Evolutionary conservation across 2,329 filamentous ascomycete species (phyloP), one percentile per base, ranked within the genome.

Genomic region (Aspergillus chevalieri): DNA sequence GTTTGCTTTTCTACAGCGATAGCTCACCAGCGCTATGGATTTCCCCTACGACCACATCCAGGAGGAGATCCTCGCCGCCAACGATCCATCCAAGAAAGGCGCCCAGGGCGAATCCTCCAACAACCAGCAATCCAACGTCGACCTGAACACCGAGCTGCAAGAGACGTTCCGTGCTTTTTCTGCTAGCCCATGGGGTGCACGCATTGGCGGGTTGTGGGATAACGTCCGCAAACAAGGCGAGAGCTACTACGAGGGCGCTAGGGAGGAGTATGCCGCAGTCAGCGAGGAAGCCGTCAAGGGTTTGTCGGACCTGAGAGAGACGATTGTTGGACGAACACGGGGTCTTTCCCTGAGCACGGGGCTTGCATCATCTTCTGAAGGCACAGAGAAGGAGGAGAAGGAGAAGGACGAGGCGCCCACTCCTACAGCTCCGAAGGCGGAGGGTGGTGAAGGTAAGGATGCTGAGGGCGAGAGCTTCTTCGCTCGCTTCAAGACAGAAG

Each of bases 41-140:
- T 79, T 94, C 65, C 91, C 91, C 42, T 98, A 97, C 79, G 93
- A 98, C 66, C 90, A 95, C 70, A 95, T 97, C 63, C 85, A 89
- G 67, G 89, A 95, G 74, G 85, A 93, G 68, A 80, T 83, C 46
- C 79, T 88, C 59, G 54, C 67, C 54, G 77, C 81, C 36, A 79
- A 82, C 60, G 77, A 84, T 50, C 52, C 60, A 44, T 54, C 62
- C 30, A 68, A 72, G 33, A 74, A 77, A 55, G 72, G 75, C 53
- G 72, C 69, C 75, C 44, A 65, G 73, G 70, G 72, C 73, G 49
- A 81, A 33, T 49, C 65, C 43, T 60, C 60, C 21, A 48, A 60
- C 44, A 12, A 19, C 10, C 57, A 64, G 51, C 59, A 62, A 52
- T 62, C 62, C 52, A 72, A 69, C 58, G 67, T 67, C 59, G 75